phyloP scores from a whole-genome alignment of 441 rosid genomes.

The Lepidium campestre region DNA sequence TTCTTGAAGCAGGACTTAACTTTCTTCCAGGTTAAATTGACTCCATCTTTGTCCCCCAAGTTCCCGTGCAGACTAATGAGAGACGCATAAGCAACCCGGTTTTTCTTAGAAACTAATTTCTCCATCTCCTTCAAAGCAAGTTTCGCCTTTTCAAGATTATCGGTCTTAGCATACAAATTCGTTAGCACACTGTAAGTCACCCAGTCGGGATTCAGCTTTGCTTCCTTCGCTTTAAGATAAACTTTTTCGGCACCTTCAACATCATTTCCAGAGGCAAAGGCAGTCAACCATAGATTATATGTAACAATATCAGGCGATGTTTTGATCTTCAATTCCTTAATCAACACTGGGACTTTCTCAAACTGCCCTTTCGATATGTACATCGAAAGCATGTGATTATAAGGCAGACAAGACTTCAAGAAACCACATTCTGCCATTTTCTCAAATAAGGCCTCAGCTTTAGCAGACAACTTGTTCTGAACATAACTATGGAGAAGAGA shows the following conservation, averaged over 20 bases:
- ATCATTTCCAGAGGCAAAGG: slow-evolving; percentile 49
- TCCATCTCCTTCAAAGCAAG: slow-evolving; percentile 80
- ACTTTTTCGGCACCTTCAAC: slow-evolving; percentile 57
- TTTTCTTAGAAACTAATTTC: slow-evolving; percentile 51
- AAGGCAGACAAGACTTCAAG: slow-evolving; percentile 58
- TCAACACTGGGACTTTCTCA: slow-evolving; percentile 46
- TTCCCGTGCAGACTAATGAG: slow-evolving; percentile 65
- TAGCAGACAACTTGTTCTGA: slow-evolving; percentile 38
- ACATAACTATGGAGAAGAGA: slow-evolving; percentile 78
- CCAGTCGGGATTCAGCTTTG: slow-evolving; percentile 74
- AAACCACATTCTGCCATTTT: slow-evolving; percentile 73
- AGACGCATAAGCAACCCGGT: slow-evolving; percentile 59
- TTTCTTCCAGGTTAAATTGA: slow-evolving; percentile 62
- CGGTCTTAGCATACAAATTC: slow-evolving; percentile 55
- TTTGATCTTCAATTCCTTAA: slow-evolving; percentile 56
- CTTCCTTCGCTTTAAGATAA: slow-evolving; percentile 53
- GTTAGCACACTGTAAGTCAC: slow-evolving; percentile 66
- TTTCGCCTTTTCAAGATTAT: slow-evolving; percentile 49
- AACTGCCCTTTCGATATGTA: slow-evolving; percentile 46
- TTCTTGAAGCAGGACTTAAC: slow-evolving; percentile 50
- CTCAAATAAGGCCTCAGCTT: slow-evolving; percentile 76
- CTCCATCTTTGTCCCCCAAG: slow-evolving; percentile 56
- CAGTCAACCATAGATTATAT: slow-evolving; percentile 63
- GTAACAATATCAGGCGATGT: slow-evolving; percentile 63
- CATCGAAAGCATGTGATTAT: slow-evolving; percentile 68